Conservation (phyloP, 352 stramenopile species). For the Globisporangium acanthophoron region DNA sequence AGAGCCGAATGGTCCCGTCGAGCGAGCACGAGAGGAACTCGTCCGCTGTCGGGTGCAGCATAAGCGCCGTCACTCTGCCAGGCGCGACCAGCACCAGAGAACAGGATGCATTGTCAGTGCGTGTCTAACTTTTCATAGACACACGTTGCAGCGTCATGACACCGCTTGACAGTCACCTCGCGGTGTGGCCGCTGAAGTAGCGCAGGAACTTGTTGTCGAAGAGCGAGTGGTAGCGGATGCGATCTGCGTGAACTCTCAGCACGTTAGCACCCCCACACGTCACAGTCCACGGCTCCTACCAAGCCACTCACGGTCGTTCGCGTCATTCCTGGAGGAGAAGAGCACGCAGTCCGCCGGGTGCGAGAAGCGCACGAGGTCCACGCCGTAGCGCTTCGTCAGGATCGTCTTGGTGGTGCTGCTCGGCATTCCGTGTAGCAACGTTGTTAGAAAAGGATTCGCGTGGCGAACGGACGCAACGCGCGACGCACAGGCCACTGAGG, state of each 20-base stretch:
- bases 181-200: conserved; percentile 79
- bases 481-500: conserved; percentile 70
- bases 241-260: conserved; percentile 25
- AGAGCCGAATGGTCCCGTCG: conserved; percentile 72
- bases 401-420: conserved; percentile 79
- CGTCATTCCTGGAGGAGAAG: conserved; percentile 72
- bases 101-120: not conserved
- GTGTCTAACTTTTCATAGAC: not conserved
- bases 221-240: conserved; percentile 85
- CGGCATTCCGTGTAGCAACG: not conserved
- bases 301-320: conserved; percentile 53
- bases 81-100: too few species aligned
- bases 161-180: conserved; percentile 27
- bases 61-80: conserved; percentile 68
- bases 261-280: too few species aligned
- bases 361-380: conserved; percentile 73
- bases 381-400: conserved; percentile 78
- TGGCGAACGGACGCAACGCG: not conserved
- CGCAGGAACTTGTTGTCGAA: conserved; percentile 88
- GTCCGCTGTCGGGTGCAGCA: conserved; percentile 83
- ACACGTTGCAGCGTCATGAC: not conserved
- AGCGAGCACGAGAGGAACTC: conserved; percentile 80
- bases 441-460: not conserved
- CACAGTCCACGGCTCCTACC: too few species aligned
- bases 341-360: conserved; percentile 84